Evolutionary conservation across 2,329 filamentous ascomycete genomes (phyloP).

Genomic region (Trichoderma oligosporum): DNA sequence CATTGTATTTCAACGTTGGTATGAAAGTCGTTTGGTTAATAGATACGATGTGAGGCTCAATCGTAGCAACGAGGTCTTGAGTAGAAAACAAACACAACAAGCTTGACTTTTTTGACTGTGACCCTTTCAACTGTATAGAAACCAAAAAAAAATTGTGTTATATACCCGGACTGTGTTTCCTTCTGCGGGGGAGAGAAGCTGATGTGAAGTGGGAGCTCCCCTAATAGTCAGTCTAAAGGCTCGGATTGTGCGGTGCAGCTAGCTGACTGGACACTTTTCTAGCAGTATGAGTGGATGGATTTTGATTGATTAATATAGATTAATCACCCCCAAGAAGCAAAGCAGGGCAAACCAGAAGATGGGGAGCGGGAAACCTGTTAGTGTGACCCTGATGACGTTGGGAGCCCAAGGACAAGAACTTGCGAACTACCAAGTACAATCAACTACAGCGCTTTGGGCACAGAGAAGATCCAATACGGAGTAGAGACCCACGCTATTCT

Average conservation of each 20-base stretch:
- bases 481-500: not conserved
- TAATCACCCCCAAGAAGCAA: not conserved
- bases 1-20: not conserved
- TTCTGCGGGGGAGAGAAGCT: constrained; percentile 1
- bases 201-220: not conserved
- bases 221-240: not conserved
- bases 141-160: constrained; percentile 1
- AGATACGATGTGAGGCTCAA: not conserved
- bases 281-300: not conserved
- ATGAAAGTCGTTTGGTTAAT: not conserved
- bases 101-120: not conserved
- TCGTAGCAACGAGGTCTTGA: not conserved
- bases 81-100: constrained; percentile 6
- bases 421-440: too few relatives aligned
- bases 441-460: not conserved
- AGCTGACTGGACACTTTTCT: not conserved
- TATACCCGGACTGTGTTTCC: not conserved
- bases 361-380: not conserved
- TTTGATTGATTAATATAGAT: not conserved
- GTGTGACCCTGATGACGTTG: constrained; percentile 17
- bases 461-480: too few relatives aligned
- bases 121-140: not conserved
- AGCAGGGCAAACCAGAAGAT: not conserved
- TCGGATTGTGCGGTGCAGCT: not conserved
- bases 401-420: too few relatives aligned